These are phyloP conservation scores for Rhynchospora breviuscula DNA, from an alignment of 176 grass and related monocot species.

Conservation along the genomic window DNA sequence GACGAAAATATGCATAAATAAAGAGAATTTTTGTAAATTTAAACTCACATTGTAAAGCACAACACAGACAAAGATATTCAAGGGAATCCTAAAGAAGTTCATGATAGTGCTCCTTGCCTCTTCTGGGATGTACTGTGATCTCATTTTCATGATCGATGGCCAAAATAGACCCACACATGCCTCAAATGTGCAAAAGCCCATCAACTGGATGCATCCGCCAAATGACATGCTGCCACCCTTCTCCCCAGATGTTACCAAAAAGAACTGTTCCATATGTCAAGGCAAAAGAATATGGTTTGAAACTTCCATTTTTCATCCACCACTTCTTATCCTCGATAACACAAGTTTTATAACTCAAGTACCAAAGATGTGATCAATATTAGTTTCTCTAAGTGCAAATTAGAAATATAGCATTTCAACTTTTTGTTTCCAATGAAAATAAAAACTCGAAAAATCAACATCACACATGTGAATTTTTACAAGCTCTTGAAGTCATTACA, in stretches of 20 bases:
- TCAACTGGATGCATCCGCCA: slow-evolving; percentile 34
- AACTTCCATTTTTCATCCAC: not conserved
- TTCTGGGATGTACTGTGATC: slow-evolving; percentile 87
- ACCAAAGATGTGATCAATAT: not conserved
- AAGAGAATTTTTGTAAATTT: not conserved
- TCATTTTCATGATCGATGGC: slow-evolving; percentile 97
- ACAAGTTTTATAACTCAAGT: not conserved
- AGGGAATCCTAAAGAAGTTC: slow-evolving; percentile 89
- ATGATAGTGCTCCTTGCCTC: slow-evolving; percentile 85
- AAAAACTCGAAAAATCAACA: not conserved
- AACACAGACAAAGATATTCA: slow-evolving; percentile 47
- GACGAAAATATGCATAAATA: not conserved
- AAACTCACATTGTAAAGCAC: slow-evolving; percentile 51
- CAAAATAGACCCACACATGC: slow-evolving; percentile 79
- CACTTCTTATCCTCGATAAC: not conserved
- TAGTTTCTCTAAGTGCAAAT: not conserved
- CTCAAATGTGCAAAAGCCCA: slow-evolving; percentile 67
- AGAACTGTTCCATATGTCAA: slow-evolving; percentile 25
- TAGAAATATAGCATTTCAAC: not conserved
- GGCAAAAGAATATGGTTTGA: not conserved
- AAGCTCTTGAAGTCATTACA: not conserved
- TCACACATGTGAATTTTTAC: not conserved
- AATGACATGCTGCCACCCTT: slow-evolving; percentile 39
- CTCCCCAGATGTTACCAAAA: slow-evolving; percentile 15
- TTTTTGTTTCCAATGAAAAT: not conserved